phyloP scores from a whole-genome alignment of 2,329 filamentous ascomycete genomes.

The Colletotrichum endophyticum region DNA sequence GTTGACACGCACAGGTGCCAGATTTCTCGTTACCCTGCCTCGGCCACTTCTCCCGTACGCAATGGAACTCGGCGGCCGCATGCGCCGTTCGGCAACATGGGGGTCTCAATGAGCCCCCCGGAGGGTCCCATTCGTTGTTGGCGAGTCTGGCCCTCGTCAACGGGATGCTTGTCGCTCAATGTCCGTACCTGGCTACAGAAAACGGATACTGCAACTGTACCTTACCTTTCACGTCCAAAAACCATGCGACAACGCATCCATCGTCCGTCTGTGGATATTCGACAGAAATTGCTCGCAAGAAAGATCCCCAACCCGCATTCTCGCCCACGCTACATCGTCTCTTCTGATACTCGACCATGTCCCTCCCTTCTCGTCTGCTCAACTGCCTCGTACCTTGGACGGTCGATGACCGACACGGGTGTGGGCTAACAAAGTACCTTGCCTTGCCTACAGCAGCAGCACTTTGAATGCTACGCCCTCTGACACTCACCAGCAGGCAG shows the following conservation, averaged over 20 bases:
- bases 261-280: background rate
- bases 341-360: background rate
- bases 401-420: background rate
- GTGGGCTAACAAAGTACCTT: slow-evolving; percentile 11
- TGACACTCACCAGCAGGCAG: slow-evolving; percentile 3
- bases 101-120: background rate
- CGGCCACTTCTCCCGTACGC: slow-evolving; percentile 2
- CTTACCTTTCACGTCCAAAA: background rate
- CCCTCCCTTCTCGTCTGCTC: background rate
- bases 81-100: slow-evolving; percentile 11
- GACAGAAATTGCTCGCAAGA: background rate
- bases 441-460: background rate
- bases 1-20: background rate
- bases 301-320: background rate
- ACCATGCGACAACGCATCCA: background rate
- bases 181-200: background rate
- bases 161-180: slow-evolving; percentile 2
- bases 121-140: background rate
- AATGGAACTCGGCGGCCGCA: slow-evolving; percentile 4
- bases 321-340: background rate
- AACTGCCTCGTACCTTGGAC: background rate
- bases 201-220: background rate
- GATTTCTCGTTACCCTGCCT: slow-evolving; percentile 1
- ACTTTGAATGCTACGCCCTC: background rate
- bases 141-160: background rate